Percentiles rank a stretch among this genome's conserved stretches.
phyloP scores from a whole-genome alignment of 768 basidiomycete genomes.

The Suillus bovinus region DNA sequence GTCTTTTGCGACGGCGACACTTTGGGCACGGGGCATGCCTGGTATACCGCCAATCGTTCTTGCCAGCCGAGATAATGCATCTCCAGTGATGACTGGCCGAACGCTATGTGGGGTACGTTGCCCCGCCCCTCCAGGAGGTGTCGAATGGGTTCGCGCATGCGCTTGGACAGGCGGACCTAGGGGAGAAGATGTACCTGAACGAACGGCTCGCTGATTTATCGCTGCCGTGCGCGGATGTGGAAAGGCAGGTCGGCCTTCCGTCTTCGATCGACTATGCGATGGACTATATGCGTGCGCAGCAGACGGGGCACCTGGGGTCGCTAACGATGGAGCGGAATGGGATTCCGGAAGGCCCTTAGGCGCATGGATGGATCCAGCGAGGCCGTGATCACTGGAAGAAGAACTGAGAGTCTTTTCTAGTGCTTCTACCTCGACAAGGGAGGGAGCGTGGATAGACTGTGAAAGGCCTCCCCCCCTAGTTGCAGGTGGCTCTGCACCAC shows the following conservation, averaged over 20 bases:
- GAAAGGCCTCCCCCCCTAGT: slow-evolving; percentile 24
- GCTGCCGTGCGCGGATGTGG: slow-evolving; percentile 29
- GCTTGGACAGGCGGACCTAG: slow-evolving; percentile 37
- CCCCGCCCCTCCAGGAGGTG: slow-evolving; percentile 47
- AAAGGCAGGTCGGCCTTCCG: slow-evolving; percentile 46
- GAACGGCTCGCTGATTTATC: slow-evolving; percentile 34
- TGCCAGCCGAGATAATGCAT: slow-evolving; percentile 66
- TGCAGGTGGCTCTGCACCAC: slow-evolving; percentile 17
- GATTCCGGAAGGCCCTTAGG: slow-evolving; percentile 41
- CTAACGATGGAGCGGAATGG: slow-evolving; percentile 35
- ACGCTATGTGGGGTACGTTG: slow-evolving; percentile 45
- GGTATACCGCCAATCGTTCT: slow-evolving; percentile 53
- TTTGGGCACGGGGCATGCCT: slow-evolving; percentile 24
- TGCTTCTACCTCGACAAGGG: slow-evolving; percentile 18
- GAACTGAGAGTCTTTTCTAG: slow-evolving; percentile 19
- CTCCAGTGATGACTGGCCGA: slow-evolving; percentile 73
- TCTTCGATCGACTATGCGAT: slow-evolving; percentile 57
- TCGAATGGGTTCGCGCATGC: slow-evolving; percentile 63
- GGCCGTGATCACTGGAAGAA: slow-evolving; percentile 35
- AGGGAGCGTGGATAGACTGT: slow-evolving; percentile 29
- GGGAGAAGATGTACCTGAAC: slow-evolving; percentile 47
- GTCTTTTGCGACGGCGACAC: slow-evolving; percentile 27
- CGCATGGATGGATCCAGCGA: slow-evolving; percentile 59
- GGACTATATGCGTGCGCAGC: slow-evolving; percentile 32
- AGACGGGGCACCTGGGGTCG: slow-evolving; percentile 29